Percentiles rank a stretch among this genome's conserved stretches.
These are phyloP conservation scores for Venturiaceae sp. DNA, from an alignment of 2,329 filamentous ascomycete species.

Conservation along the genomic window DNA sequence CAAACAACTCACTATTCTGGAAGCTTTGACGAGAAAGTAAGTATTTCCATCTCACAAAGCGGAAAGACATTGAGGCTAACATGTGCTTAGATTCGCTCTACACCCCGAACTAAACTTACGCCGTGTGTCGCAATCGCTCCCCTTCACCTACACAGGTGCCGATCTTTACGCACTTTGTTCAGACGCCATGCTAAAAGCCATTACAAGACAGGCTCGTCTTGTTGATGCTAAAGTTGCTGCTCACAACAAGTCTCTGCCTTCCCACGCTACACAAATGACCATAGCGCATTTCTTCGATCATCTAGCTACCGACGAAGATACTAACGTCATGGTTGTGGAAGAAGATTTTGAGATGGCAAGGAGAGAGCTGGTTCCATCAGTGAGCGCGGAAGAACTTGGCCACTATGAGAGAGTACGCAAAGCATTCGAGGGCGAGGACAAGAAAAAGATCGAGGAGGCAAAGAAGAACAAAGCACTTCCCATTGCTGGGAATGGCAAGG, in stretches of 20 bases:
- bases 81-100: slow-evolving; percentile 61
- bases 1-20: slow-evolving; percentile 88
- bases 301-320: slow-evolving; percentile 69
- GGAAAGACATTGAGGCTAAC: slow-evolving; percentile 1
- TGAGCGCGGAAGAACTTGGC: slow-evolving; percentile 81
- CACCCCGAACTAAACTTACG: slow-evolving; percentile 67
- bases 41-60: slow-evolving; percentile 23
- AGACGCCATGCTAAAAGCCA: slow-evolving; percentile 97
- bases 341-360: slow-evolving; percentile 78
- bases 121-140: slow-evolving; percentile 64
- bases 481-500: slow-evolving; percentile 5
- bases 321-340: slow-evolving; percentile 80
- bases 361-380: slow-evolving; percentile 80
- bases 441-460: slow-evolving; percentile 1
- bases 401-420: slow-evolving; percentile 82
- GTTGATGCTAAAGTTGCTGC: slow-evolving; percentile 76
- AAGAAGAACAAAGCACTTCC: background rate
- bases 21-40: slow-evolving; percentile 88
- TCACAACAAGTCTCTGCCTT: slow-evolving; percentile 41
- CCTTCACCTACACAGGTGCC: slow-evolving; percentile 94
- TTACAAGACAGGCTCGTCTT: slow-evolving; percentile 75
- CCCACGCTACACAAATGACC: slow-evolving; percentile 44
- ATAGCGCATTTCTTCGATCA: slow-evolving; percentile 97
- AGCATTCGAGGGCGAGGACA: slow-evolving; percentile 61
- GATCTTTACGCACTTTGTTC: slow-evolving; percentile 96